These are phyloP conservation scores for Lenzites betulinus DNA, from an alignment of 768 basidiomycete species.

Conservation along the genomic window DNA sequence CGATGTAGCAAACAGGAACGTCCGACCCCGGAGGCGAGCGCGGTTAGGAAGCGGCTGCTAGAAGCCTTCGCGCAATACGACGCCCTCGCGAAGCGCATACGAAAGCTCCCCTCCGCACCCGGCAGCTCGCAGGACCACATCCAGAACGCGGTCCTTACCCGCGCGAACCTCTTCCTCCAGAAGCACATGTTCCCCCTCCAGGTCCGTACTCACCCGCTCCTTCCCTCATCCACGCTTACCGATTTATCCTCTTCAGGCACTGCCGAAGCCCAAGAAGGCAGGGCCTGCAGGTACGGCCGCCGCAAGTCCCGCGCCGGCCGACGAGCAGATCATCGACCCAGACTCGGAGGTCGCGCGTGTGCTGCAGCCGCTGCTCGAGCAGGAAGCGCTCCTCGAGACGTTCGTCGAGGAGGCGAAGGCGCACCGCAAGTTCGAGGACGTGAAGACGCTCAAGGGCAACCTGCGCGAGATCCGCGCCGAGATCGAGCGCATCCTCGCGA, in stretches of 20 bases:
- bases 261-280: slow-evolving; percentile 50
- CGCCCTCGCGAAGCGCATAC: slow-evolving; percentile 81
- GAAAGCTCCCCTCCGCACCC: slow-evolving; percentile 62
- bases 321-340: slow-evolving; percentile 47
- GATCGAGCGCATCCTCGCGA: slow-evolving; percentile 67
- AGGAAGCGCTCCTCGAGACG: slow-evolving; percentile 87
- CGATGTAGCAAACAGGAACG: slow-evolving; percentile 43
- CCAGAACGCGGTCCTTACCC: slow-evolving; percentile 75
- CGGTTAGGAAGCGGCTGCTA: slow-evolving; percentile 77
- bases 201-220: slow-evolving; percentile 37
- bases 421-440: slow-evolving; percentile 94
- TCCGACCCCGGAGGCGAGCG: slow-evolving; percentile 66
- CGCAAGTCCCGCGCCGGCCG: slow-evolving; percentile 23
- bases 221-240: background rate
- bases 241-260: slow-evolving; percentile 34
- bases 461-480: slow-evolving; percentile 82
- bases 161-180: slow-evolving; percentile 80
- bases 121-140: slow-evolving; percentile 82
- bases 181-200: slow-evolving; percentile 90
- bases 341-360: slow-evolving; percentile 70
- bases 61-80: slow-evolving; percentile 91
- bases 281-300: slow-evolving; percentile 6
- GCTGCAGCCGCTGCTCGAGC: slow-evolving; percentile 89
- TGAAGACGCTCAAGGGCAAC: slow-evolving; percentile 77
- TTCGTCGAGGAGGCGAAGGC: slow-evolving; percentile 91